Base-by-base conservation (phyloP, 495 filamentous ascomycete species). In the Lichina pygmaea region DNA sequence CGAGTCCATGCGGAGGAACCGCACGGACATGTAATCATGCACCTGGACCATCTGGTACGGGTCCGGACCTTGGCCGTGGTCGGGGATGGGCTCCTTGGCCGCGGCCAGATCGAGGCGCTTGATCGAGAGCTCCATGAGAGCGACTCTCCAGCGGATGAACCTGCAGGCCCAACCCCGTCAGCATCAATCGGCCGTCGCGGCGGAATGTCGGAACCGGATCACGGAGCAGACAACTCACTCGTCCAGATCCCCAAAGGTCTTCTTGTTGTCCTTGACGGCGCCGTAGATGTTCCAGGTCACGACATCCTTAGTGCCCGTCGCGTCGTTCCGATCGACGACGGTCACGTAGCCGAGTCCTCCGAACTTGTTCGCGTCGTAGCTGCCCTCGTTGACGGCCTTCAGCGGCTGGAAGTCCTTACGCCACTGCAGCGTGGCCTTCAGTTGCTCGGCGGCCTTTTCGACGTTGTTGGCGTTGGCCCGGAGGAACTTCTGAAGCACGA, bases 221-320 rank as follows among this genome's bases (percentile, higher is more conserved):
- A 33, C 33, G 15, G 52, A 34, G 33, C 49, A 46, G 48, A 13
- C 39, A 34, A 66, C 73, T 61, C 58, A 86, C 81, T 79, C 78
- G 11, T 84, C 68, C 6, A 78, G 59, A 53, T 84, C 66, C 6
- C 74, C 77, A 60, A 92, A 92, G 0, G 82, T 84, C 41, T 64
- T 64, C 46, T 75, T 68, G 13, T 72, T 63, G 49, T 73, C 64
- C 65, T 84, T 84, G 48, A 78, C 78, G 13, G 66, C 68, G 3
- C 84, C 84, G 57, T 93, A 93, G 53, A 89, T 72, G 53, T 91
- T 89, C 78, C 82, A 91, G 13, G 79, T 86, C 24, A 66, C 61
- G 6, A 72, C 57, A 44, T 66, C 53, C 2, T 49, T 49, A 6
- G 17, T 33, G 9, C 33, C 17, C 10, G 10, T 16, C 2, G 11